Conservation (phyloP, 176 grass and related monocot species). For the Eremochloa ophiuroides region DNA sequence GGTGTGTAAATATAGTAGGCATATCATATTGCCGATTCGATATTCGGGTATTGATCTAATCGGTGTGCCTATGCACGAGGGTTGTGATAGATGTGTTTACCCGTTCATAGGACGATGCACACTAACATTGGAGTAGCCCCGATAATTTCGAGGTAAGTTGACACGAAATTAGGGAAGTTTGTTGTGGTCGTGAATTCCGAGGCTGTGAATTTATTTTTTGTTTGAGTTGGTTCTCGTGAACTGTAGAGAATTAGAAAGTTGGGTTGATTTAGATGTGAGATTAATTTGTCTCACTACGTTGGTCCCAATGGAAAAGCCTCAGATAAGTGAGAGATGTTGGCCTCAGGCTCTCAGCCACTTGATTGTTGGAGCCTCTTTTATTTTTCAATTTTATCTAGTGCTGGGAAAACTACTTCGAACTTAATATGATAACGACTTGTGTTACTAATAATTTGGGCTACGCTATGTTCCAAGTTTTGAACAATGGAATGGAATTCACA, state of each 20-base stretch:
- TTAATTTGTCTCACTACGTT: neutral
- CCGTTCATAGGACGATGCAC: neutral
- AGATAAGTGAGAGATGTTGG: neutral
- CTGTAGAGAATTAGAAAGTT: neutral
- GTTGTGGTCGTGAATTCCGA: neutral
- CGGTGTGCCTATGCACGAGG: neutral
- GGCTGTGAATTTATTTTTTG: neutral
- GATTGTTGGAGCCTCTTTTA: constrained; percentile 2
- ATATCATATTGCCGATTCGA: neutral
- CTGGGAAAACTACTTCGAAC: neutral
- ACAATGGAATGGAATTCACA: neutral
- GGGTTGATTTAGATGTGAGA: neutral
- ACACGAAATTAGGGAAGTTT: constrained; percentile 8
- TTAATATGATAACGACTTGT: neutral
- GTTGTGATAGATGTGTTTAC: neutral
- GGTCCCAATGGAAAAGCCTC: neutral
- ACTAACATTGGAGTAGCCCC: neutral
- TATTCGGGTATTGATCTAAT: constrained; percentile 2
- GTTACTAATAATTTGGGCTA: constrained; percentile 3
- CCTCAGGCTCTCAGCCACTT: neutral
- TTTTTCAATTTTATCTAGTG: neutral
- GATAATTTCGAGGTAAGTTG: neutral
- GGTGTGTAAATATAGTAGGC: neutral
- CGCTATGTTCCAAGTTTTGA: neutral
- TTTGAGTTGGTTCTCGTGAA: neutral